phyloP scores from a whole-genome alignment of 2,329 filamentous ascomycete genomes.

The Colletotrichum navitas region DNA sequence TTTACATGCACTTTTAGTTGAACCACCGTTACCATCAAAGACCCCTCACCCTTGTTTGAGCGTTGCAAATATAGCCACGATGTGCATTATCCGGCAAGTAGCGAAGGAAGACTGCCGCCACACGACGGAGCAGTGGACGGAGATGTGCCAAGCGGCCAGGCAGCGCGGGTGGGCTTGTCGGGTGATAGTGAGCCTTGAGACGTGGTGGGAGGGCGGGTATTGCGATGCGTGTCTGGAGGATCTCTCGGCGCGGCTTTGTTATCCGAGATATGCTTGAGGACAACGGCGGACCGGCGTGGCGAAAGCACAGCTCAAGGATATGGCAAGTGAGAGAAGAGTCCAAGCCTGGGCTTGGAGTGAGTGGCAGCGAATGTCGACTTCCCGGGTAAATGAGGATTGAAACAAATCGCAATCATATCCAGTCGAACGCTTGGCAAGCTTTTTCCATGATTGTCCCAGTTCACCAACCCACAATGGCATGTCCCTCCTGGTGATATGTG shows the following conservation, averaged over 20 bases:
- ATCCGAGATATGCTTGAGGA: slow-evolving; percentile 4
- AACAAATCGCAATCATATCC: neutral
- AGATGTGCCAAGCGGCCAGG: slow-evolving; percentile 18
- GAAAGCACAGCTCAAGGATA: neutral
- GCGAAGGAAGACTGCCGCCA: slow-evolving; percentile 24
- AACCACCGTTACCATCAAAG: neutral
- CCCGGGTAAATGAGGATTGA: no score
- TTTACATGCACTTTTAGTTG: neutral
- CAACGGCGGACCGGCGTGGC: neutral
- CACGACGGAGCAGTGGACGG: slow-evolving; percentile 8
- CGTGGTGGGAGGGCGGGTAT: slow-evolving; percentile 26
- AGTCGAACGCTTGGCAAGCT: neutral
- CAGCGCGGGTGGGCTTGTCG: slow-evolving; percentile 8
- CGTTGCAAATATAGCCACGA: slow-evolving; percentile 5
- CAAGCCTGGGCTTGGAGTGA: neutral
- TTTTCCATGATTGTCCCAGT: neutral
- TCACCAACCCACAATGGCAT: neutral
- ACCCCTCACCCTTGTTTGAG: neutral
- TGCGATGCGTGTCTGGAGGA: slow-evolving; percentile 22
- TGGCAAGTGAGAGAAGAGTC: neutral
- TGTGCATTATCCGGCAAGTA: slow-evolving; percentile 27
- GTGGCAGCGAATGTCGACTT: neutral
- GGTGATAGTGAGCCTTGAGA: slow-evolving; percentile 9
- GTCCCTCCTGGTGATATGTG: neutral
- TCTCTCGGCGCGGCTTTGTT: neutral